phyloP scores from a whole-genome alignment of 345 rosid species.

The Leavenworthia alabamica region DNA sequence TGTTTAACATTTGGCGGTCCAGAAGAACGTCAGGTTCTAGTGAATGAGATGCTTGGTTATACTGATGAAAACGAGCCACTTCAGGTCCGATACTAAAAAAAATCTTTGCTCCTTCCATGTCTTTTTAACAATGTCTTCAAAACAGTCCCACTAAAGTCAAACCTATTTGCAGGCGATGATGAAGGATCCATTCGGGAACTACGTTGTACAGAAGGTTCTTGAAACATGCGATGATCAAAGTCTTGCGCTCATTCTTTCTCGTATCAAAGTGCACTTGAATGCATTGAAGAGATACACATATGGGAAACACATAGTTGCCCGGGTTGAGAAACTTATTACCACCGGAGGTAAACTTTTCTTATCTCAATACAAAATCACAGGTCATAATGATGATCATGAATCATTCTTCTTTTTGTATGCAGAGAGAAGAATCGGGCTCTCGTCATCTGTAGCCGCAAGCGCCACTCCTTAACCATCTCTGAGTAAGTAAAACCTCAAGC shows the following conservation, averaged over 20 bases:
- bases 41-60: constrained; percentile 85
- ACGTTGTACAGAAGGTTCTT: constrained; percentile 91
- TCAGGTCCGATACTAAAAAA: constrained; percentile 52
- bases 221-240: constrained; percentile 88
- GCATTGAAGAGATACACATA: constrained; percentile 87
- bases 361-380: background rate
- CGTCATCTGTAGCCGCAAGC: constrained; percentile 35
- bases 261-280: constrained; percentile 81
- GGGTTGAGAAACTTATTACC: constrained; percentile 86
- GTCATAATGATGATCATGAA: background rate
- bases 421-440: constrained; percentile 79
- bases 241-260: constrained; percentile 74
- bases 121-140: no score
- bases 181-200: constrained; percentile 98
- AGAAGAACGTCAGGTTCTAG: constrained; percentile 73
- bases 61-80: constrained; percentile 95
- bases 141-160: background rate
- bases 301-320: constrained; percentile 95
- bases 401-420: constrained; percentile 26
- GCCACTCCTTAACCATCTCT: constrained; percentile 15
- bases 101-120: background rate
- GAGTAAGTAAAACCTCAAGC: constrained; percentile 24
- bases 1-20: constrained; percentile 85
- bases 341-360: constrained; percentile 59
- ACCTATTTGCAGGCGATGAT: constrained; percentile 74